Evolutionary conservation across 768 basidiomycete genomes (phyloP).

Genomic region (Trametes cubensis): DNA sequence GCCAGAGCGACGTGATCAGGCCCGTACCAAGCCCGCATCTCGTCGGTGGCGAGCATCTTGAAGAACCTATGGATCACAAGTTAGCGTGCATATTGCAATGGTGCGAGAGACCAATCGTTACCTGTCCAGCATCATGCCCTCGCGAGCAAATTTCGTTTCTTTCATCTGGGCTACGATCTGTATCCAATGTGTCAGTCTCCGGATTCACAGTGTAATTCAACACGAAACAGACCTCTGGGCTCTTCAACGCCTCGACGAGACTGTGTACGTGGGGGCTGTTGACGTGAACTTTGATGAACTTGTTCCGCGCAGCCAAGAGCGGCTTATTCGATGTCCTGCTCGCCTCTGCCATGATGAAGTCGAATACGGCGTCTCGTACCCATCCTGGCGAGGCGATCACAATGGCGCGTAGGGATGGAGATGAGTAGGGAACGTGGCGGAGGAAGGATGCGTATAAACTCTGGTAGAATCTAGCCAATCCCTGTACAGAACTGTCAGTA

Average conservation of each 20-base stretch:
- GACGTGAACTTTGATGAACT: constrained; percentile 88
- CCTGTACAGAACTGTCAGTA: constrained; percentile 37
- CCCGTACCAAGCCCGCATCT: constrained; percentile 98
- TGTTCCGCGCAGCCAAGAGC: constrained; percentile 76
- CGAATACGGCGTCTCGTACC: constrained; percentile 86
- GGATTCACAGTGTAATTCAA: background rate
- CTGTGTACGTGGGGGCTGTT: constrained; percentile 96
- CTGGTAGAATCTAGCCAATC: constrained; percentile 79
- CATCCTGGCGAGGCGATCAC: constrained; percentile 98
- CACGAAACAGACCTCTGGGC: constrained; percentile 72
- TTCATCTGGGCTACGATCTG: constrained; percentile 79
- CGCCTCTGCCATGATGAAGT: constrained; percentile 84
- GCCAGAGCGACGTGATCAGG: constrained; percentile 92
- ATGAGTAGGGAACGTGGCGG: constrained; percentile 86
- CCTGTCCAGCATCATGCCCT: constrained; percentile 91
- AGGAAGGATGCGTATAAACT: constrained; percentile 84
- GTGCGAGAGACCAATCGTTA: constrained; percentile 33
- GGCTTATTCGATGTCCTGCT: constrained; percentile 78
- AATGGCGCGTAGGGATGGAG: constrained; percentile 76
- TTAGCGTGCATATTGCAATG: background rate
- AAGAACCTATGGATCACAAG: constrained; percentile 67
- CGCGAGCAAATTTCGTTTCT: constrained; percentile 95
- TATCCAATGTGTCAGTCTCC: background rate
- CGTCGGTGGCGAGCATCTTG: constrained; percentile 94
- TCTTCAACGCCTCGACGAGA: constrained; percentile 89